These are phyloP conservation scores for Xylariales sp. DNA, from an alignment of 2,329 filamentous ascomycete genomes.

Conservation along the genomic window DNA sequence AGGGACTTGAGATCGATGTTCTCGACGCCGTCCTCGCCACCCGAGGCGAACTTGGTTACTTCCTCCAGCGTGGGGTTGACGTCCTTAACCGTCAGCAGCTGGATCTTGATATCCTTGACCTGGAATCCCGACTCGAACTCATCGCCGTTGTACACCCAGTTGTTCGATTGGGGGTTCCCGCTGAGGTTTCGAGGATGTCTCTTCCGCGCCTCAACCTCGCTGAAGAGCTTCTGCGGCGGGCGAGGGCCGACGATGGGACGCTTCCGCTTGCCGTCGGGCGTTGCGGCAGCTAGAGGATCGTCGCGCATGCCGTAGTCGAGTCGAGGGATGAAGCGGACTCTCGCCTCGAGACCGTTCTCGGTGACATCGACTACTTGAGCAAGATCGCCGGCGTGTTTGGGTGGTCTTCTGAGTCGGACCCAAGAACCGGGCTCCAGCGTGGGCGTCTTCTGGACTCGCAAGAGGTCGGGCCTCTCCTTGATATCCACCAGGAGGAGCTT, in stretches of 20 bases:
- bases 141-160: conserved; percentile 81
- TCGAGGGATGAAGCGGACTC: conserved; percentile 81
- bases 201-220: conserved; percentile 87
- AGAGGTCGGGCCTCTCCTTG: conserved; percentile 96
- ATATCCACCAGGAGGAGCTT: conserved; percentile 88
- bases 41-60: conserved; percentile 87
- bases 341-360: conserved; percentile 84
- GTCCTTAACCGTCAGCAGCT: conserved; percentile 77
- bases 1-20: conserved; percentile 89
- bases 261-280: conserved; percentile 72
- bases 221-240: conserved; percentile 87
- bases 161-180: conserved; percentile 71
- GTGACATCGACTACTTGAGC: conserved; percentile 91
- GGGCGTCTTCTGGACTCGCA: conserved; percentile 82
- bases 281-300: conserved; percentile 48
- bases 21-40: conserved; percentile 85
- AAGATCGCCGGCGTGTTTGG: conserved; percentile 82
- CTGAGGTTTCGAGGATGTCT: conserved; percentile 62
- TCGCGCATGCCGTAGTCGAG: conserved; percentile 89
- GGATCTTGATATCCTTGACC: conserved; percentile 89
- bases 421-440: conserved; percentile 83
- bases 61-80: conserved; percentile 93
- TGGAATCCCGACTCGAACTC: conserved; percentile 91
- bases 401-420: conserved; percentile 77
- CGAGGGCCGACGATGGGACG: conserved; percentile 60